Evolutionary conservation across 768 basidiomycete genomes (phyloP).

Genomic region (Lactarius hengduanensis): DNA sequence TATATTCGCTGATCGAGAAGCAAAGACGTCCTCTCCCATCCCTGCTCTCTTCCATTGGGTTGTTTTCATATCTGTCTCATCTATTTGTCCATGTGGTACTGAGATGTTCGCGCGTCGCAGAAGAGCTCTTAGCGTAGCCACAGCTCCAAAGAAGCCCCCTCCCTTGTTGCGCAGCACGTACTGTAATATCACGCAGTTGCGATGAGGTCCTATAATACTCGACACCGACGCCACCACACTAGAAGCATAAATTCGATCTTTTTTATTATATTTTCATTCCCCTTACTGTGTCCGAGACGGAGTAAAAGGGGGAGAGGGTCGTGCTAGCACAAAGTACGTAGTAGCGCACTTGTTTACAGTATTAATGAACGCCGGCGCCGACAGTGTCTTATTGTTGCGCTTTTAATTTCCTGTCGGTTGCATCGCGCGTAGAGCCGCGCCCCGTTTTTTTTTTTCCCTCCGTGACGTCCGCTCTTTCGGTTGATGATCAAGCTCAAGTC

Average conservation of each 20-base stretch:
- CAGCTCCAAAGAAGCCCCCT: neutral
- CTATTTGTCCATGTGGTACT: neutral
- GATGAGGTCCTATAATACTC: neutral
- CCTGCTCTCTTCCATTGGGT: neutral
- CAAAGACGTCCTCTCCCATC: neutral
- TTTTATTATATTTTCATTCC: neutral
- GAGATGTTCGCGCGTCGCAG: too few species aligned
- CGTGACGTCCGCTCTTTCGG: neutral
- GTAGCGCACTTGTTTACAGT: too few species aligned
- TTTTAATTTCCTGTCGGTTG: neutral
- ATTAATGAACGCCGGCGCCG: too few species aligned
- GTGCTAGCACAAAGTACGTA: neutral
- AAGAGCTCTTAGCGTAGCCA: neutral
- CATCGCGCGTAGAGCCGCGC: neutral
- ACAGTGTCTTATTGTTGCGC: neutral
- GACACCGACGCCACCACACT: neutral
- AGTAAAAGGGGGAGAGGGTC: neutral
- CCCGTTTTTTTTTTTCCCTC: neutral
- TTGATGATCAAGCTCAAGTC: neutral
- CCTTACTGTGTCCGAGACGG: neutral
- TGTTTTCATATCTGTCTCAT: neutral
- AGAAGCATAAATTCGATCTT: neutral
- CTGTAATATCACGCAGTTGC: neutral
- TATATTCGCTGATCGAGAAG: neutral
- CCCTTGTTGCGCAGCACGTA: neutral